phyloP scores from a whole-genome alignment of 305 asterid species.

The Rubia tinctorum region DNA sequence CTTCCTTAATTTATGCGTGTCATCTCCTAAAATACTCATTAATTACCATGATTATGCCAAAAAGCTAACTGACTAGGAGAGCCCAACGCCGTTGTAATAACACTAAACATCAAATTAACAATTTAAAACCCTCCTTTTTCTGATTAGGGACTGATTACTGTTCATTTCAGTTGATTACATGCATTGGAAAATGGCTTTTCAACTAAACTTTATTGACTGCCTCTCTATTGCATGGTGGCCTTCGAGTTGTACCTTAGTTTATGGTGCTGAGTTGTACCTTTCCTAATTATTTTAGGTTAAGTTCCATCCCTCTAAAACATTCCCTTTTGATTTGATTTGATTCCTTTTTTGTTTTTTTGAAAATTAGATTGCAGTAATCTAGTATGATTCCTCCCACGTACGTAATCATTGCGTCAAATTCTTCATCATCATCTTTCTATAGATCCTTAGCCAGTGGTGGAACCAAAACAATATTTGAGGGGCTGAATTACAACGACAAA shows the following conservation, averaged over 20 bases:
- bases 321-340: background rate
- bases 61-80: background rate
- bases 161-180: background rate
- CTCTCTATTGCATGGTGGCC: conserved; percentile 17
- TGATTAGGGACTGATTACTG: conserved; percentile 8
- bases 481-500: no score
- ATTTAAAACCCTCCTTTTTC: background rate
- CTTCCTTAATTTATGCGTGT: background rate
- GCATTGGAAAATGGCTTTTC: conserved; percentile 18
- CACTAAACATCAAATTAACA: background rate
- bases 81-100: background rate
- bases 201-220: conserved; percentile 38
- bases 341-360: background rate
- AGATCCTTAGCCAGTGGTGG: no score
- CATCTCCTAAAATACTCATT: background rate
- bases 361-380: background rate
- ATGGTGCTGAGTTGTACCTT: background rate
- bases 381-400: conserved; percentile 7
- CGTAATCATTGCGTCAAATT: conserved; percentile 44
- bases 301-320: conserved; percentile 34
- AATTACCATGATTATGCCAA: background rate
- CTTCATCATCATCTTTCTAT: conserved; percentile 21
- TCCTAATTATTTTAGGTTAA: conserved; percentile 32
- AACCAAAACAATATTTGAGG: no score
- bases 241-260: conserved; percentile 25